A percentile compares a stretch with the other conserved stretches of the same genome.
Conservation (phyloP, 352 stramenopile species). For the Plasmopara viticola region DNA sequence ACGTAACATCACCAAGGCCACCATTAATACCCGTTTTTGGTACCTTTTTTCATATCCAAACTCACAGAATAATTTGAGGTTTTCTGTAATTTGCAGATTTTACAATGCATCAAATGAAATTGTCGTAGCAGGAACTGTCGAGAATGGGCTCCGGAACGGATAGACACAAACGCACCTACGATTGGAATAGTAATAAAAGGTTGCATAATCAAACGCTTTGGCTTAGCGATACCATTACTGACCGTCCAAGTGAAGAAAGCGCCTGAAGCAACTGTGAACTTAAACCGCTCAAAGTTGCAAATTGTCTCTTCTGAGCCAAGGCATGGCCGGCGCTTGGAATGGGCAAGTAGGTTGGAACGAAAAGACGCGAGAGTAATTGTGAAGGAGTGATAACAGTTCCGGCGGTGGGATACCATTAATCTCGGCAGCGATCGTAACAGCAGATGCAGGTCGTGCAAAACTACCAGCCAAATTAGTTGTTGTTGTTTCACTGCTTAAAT, state of each 20-base stretch:
- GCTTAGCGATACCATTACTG: neutral
- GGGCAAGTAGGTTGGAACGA: too few relatives aligned
- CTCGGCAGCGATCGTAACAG: too few relatives aligned
- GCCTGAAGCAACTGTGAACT: neutral
- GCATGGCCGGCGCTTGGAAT: neutral
- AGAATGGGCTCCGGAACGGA: slow-evolving; percentile 1
- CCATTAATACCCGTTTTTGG: slow-evolving; percentile 9
- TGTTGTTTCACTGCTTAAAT: slow-evolving; percentile 1
- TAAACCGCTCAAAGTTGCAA: neutral
- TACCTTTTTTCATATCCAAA: slow-evolving; percentile 16
- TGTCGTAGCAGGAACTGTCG: slow-evolving; percentile 17
- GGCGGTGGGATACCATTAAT: too few relatives aligned
- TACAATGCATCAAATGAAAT: slow-evolving; percentile 6
- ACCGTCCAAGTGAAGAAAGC: neutral
- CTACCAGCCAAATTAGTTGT: too few relatives aligned
- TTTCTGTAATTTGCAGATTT: neutral
- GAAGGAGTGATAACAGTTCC: too few relatives aligned
- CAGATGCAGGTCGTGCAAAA: too few relatives aligned
- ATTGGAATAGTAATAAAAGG: slow-evolving; percentile 7
- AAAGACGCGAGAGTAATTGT: too few relatives aligned
- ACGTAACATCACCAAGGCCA: slow-evolving; percentile 7
- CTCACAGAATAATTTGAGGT: slow-evolving; percentile 2
- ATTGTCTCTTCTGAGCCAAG: neutral
- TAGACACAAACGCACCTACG: slow-evolving; percentile 5
- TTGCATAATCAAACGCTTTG: neutral